Evolutionary conservation across 1,139 yeast species (phyloP).

Genomic region (Pneumocystis canis): DNA sequence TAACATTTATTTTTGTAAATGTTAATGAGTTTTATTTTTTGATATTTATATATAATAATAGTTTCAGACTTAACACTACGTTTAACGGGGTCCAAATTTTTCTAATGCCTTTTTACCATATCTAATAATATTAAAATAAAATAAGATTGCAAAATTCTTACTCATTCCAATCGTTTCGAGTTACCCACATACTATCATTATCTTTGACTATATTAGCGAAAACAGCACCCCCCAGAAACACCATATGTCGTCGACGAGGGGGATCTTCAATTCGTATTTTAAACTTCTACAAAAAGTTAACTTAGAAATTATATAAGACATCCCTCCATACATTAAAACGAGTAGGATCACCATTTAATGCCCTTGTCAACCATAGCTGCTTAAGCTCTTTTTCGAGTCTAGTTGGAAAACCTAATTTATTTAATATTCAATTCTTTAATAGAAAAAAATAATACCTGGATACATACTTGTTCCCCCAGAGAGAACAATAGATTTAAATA

Average conservation of each 20-base stretch:
- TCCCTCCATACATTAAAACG: conserved; percentile 38
- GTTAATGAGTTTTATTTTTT: neutral
- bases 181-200: conserved; percentile 92
- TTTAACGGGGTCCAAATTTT: neutral
- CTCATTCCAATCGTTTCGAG: conserved; percentile 95
- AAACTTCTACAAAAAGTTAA: conserved; percentile 35
- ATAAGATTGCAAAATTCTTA: conserved; percentile 37
- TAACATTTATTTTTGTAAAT: neutral
- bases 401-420: neutral
- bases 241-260: conserved; percentile 98
- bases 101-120: conserved; percentile 1
- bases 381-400: conserved; percentile 54
- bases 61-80: neutral
- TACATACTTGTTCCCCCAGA: conserved; percentile 98
- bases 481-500: conserved; percentile 81
- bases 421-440: conserved; percentile 35
- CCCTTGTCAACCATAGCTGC: conserved; percentile 87
- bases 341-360: conserved; percentile 72
- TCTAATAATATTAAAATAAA: neutral
- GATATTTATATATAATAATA: neutral
- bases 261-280: conserved; percentile 97
- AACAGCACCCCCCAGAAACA: conserved; percentile 96
- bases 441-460: conserved; percentile 88
- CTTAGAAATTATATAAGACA: neutral
- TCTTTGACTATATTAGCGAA: conserved; percentile 96